Evolutionary conservation across 495 filamentous ascomycete species (phyloP), one percentile per base, ranked within the genome.

Genomic region (Aspergillus bridgeri): DNA sequence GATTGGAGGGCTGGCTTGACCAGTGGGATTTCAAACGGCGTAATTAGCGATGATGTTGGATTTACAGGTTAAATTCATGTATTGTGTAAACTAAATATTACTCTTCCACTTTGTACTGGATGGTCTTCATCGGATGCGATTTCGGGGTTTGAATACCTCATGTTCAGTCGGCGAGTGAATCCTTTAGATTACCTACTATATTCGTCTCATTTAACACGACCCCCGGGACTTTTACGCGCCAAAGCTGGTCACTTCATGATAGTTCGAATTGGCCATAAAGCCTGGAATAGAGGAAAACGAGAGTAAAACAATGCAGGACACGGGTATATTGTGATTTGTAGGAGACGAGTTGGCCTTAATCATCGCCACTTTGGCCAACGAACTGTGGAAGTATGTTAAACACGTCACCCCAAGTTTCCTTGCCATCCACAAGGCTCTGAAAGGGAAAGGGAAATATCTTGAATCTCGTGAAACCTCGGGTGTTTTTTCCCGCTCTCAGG

Each of bases 401-500:
- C 42, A 89, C 71, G 69, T 87, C 82, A 63, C 74, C 75, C 87
- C 86, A 90, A 48, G 76, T 80, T 75, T 89, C 85, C 33, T 77
- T 75, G 22, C 84, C 85, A 33, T 85, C 81, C 25, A 81, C 78
- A 48, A 89, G 69, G 45, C 73, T 81, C 72, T 78, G 92, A 80
- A 33, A 92, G 77, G 22, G 79, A 74, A 59, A 92, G 69, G 63
- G 85, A 79, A 23, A 84, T 65, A 58, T 88, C 74, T 66, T 81
- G 79, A 49, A 89, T 79, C 59, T 87, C 84, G 19, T 74, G 70
- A 61, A 89, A 89, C 45, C 84, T 80, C 21, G 79, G 71, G 62
- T 89, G 86, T 67, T 85, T 85, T 75, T 89, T 89, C 64, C 86
- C 85, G 63, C 83, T 79, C 64, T 87, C 81, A 5, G 86, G 86